Base-by-base conservation (phyloP, 495 filamentous ascomycete genomes). In the Zalerion maritima region DNA sequence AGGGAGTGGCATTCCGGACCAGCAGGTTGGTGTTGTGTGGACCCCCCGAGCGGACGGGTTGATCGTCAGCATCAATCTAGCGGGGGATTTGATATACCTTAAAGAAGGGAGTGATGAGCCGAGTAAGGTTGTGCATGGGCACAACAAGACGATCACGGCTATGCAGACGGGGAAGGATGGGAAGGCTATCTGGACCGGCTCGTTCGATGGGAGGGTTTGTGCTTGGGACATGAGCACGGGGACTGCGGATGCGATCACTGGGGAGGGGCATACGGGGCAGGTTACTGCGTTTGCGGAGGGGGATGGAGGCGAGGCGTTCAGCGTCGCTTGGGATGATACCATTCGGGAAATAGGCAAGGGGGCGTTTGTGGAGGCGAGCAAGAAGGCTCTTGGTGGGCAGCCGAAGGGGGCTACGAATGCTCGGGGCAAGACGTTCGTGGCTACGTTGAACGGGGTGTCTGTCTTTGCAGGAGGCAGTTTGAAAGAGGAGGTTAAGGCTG, bases 1-100 rank as follows among this genome's bases (percentile, higher is more conserved):
- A 43, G 60, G 50, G 24, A 62, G 78, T 33, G 84, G 69, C 43
- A 57, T 92, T 20, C 68, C 62, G 5, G 71, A 96, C 42, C 89
- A 97, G 48, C 89, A 97, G 40, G 82, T 96, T 21, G 86, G 89
- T 15, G 84, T 97, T 14, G 78, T 86, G 7, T 93, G 85, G 84
- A 84, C 91, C 2, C 60, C 73, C 11, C 69, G 89, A 21, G 78
- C 59, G 26, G 89, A 97, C 42, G 78, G 76, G 23, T 61, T 91
- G 34, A 71, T 97, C 26, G 81, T 97, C 52, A 91, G 81, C 56
- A 55, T 96, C 37, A 82, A 80, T 25, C 65, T 97, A 14, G 73
- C 70, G 26, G 89, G 89, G 2, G 80, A 94, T 47, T 67, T 97
- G 32, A 94, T 84, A 50, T 97, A 96, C 49, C 64, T 94, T 18